Percentiles rank a stretch among this genome's conserved stretches.
Conservation (phyloP, 495 filamentous ascomycete genomes). For the Immersiella caudata region DNA sequence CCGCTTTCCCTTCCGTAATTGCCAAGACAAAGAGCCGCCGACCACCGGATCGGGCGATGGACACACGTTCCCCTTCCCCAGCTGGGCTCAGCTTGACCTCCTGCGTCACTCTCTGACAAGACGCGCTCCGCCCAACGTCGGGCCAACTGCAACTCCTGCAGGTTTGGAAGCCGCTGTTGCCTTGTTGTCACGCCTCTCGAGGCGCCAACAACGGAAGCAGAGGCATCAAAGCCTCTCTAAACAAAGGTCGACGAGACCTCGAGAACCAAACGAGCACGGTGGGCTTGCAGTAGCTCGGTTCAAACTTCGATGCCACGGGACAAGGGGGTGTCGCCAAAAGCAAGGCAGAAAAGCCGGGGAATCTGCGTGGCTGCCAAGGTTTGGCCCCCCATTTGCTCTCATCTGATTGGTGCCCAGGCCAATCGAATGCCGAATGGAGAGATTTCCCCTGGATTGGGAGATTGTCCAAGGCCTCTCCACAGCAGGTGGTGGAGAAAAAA, state of each 20-base stretch:
- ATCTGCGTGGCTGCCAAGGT: background rate
- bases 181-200: background rate
- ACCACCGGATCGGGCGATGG: background rate
- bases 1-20: background rate
- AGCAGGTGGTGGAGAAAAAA: background rate
- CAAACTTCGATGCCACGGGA: background rate
- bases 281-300: too few relatives aligned
- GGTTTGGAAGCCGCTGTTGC: background rate
- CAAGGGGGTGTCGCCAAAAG: background rate
- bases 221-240: background rate
- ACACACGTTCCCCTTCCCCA: background rate
- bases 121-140: background rate
- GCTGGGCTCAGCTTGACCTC: background rate
- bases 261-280: too few relatives aligned
- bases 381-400: background rate
- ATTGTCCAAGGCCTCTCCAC: background rate
- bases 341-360: background rate
- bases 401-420: constrained; percentile 19
- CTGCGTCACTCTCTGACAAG: background rate
- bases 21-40: background rate
- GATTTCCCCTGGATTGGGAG: background rate
- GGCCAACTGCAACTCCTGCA: background rate
- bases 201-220: background rate
- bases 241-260: too few relatives aligned
- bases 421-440: constrained; percentile 16